Evolutionary conservation across 1,284 basidiomycete species (phyloP), one percentile per base, ranked within the genome.

Genomic region (Marasmius oreades): DNA sequence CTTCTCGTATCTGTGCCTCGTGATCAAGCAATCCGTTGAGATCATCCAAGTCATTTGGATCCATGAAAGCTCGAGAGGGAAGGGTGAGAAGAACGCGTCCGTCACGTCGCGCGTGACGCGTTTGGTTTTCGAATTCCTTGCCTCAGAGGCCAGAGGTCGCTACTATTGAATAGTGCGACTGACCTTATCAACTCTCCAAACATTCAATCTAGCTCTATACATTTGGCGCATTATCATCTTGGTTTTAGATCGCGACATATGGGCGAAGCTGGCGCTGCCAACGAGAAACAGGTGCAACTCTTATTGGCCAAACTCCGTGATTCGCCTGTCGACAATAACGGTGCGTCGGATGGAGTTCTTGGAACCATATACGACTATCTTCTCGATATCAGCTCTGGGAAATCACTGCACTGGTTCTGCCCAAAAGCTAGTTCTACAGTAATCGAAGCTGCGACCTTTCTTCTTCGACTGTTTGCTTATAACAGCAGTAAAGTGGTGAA

Each of bases 391-490:
- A 66, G 67, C 47, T 62, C 67, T 34, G 74, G 78, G 61, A 75
- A 76, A 28, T 62, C 64, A 42, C 59, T 78, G 46, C 90, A 92
- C 63, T 92, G 90, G 89, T 91, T 88, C 65, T 92, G 90, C 66
- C 66, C 71, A 43, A 74, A 75, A 39, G 86, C 86, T 1, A 71
- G 79, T 51, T 63, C 73, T 18, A 70, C 80, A 37, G 80, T 80
- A 0, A 66, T 77, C 5, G 84, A 80, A 53, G 82, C 86, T 1
- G 90, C 93, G 0, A 85, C 82, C 0, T 95, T 92, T 72, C 78
- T 92, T 50, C 75, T 94, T 52, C 82, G 91, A 59, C 70, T 95
- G 45, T 88, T 90, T 64, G 92, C 92, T 3, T 95, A 92, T 63
- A 75, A 81, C 52, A 83, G 83, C 57, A 66, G 70, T 0, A 73